Base-by-base conservation (phyloP, 2,329 filamentous ascomycete species). In the Parastagonospora nodorum region DNA sequence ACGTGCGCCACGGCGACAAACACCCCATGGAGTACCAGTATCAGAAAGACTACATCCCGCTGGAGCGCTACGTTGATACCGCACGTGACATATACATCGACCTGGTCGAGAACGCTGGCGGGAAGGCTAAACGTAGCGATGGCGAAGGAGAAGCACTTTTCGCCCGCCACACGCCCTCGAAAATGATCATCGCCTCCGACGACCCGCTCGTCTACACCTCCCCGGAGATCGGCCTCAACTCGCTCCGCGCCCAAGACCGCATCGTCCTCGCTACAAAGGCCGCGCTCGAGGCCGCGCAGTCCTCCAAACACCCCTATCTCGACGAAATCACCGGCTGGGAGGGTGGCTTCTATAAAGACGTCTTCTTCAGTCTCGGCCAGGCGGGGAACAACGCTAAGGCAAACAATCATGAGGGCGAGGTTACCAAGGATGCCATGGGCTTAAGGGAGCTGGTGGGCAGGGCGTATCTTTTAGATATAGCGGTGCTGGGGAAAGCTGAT, bases 261-360 rank as follows among this genome's bases (percentile, higher is more conserved):
- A 93, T 95, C 68, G 84, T 86, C 16, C 82, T 95, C 6, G 89
- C 89, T 8, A 85, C 84, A 43, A 89, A 89, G 67, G 65, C 71
- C 9, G 69, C 74, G n/a, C 73, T 82, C 42, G 74, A 78, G 56
- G 67, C 70, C 15, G 70, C 72, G 1, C 57, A 60, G 16, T 60
- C 61, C 55, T 59, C 59, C 77, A 63, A 72, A 72, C 57, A 74
- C 67, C 50, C 73, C 61, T 90, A 89, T 68, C 81, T 89, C 31
- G 89, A 92, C 51, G 87, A 92, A 67, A 83, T 86, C 1, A 86
- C 90, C 35, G 91, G 90, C 28, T 95, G 90, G 90, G 90, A 95
- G 70, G 90, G 91, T 14, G 91, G 91, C 1, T 96, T 95, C 78
- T 95, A 88, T 74, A 82, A 83, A 11, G 83, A 85, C 63, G 87